These are phyloP conservation scores for Oxyria digyna DNA, from an alignment of 148 eudicot species.

Conservation along the genomic window DNA sequence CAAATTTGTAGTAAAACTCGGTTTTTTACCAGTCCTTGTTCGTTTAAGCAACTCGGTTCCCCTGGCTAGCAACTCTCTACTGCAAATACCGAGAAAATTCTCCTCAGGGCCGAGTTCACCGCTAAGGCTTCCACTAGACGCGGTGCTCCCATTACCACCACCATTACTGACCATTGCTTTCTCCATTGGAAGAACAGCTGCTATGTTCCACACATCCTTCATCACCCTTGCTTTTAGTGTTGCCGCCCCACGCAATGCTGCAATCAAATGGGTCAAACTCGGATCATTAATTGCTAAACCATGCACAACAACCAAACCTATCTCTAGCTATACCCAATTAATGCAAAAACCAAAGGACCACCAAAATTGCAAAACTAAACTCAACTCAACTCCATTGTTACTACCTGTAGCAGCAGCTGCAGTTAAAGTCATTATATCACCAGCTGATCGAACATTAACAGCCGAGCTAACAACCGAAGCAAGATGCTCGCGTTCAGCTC, in stretches of 20 bases:
- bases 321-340: background rate
- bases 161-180: constrained; percentile 42
- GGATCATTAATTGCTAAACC: background rate
- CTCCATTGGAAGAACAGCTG: constrained; percentile 77
- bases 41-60: constrained; percentile 82
- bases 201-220: constrained; percentile 93
- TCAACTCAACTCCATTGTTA: background rate
- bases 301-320: background rate
- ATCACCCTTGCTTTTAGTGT: constrained; percentile 85
- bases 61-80: constrained; percentile 61
- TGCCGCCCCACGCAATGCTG: constrained; percentile 87
- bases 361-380: background rate
- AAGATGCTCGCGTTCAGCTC: constrained; percentile 78
- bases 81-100: constrained; percentile 71
- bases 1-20: background rate
- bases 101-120: constrained; percentile 74
- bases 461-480: constrained; percentile 86
- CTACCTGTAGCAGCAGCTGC: constrained; percentile 95
- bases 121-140: constrained; percentile 57
- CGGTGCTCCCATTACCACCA: constrained; percentile 29
- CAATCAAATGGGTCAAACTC: constrained; percentile 2
- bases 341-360: background rate
- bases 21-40: constrained; percentile 62
- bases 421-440: constrained; percentile 88
- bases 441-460: constrained; percentile 74